Conservation (phyloP, 1,139 yeast species). For the Suhomyces yuchorum region DNA sequence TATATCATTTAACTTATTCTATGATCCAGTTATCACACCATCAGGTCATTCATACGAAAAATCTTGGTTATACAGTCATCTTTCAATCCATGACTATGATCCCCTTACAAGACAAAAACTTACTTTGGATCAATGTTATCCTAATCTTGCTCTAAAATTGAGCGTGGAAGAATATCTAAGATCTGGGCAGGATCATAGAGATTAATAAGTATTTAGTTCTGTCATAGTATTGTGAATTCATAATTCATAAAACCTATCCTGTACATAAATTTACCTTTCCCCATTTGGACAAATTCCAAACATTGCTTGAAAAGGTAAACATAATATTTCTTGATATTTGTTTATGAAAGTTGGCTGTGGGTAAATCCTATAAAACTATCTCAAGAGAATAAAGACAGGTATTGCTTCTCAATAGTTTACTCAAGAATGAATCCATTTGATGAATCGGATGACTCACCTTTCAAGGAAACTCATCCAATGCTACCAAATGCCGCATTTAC, state of each 20-base stretch:
- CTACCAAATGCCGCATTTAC: slow-evolving; percentile 47
- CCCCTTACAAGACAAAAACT: slow-evolving; percentile 34
- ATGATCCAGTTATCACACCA: slow-evolving; percentile 50
- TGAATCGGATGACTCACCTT: slow-evolving; percentile 36
- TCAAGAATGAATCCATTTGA: slow-evolving; percentile 37
- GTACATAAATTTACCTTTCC: neutral
- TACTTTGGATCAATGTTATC: slow-evolving; percentile 22
- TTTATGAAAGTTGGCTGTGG: neutral
- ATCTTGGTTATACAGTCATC: slow-evolving; percentile 40
- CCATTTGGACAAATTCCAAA: neutral
- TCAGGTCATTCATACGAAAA: slow-evolving; percentile 53
- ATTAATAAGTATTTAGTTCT: neutral
- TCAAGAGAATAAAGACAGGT: neutral
- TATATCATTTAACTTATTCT: slow-evolving; percentile 44
- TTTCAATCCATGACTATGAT: slow-evolving; percentile 37
- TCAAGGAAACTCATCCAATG: slow-evolving; percentile 33
- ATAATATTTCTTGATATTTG: neutral
- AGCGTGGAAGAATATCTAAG: slow-evolving; percentile 16
- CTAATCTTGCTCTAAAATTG: slow-evolving; percentile 20
- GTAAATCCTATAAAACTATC: too few species aligned
- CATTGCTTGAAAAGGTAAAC: neutral
- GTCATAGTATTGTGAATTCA: too few species aligned
- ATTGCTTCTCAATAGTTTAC: neutral
- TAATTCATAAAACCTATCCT: too few species aligned
- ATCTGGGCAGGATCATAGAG: neutral